A percentile compares a stretch with the other conserved stretches of the same genome.
These are phyloP conservation scores for Cryphonectria carpinicola DNA, from an alignment of 2,329 filamentous ascomycete genomes.

Conservation along the genomic window DNA sequence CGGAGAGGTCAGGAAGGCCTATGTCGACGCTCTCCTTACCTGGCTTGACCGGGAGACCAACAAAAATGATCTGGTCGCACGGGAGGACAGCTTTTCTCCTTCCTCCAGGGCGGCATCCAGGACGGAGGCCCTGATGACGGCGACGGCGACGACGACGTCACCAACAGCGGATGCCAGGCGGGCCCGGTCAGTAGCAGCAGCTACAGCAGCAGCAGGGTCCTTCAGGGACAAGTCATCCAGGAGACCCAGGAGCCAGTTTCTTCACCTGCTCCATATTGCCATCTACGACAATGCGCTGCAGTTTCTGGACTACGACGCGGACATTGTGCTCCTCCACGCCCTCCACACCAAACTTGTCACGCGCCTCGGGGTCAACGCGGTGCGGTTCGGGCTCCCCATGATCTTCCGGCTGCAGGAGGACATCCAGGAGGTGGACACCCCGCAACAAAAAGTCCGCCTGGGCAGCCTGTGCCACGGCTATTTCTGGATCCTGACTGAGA, in stretches of 20 bases:
- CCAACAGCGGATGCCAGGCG: slow-evolving; percentile 56
- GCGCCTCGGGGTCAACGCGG: slow-evolving; percentile 81
- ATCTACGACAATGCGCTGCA: slow-evolving; percentile 89
- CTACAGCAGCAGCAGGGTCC: slow-evolving; percentile 50
- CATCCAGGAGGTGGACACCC: slow-evolving; percentile 67
- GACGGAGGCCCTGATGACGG: slow-evolving; percentile 52
- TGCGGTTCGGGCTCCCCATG: slow-evolving; percentile 82
- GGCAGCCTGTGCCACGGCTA: slow-evolving; percentile 89
- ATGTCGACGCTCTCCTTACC: slow-evolving; percentile 78
- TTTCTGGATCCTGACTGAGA: slow-evolving; percentile 77
- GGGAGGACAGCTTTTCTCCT: slow-evolving; percentile 15
- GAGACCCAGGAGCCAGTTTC: slow-evolving; percentile 68
- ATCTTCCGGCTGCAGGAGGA: slow-evolving; percentile 86
- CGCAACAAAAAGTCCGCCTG: slow-evolving; percentile 74
- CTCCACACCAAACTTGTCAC: slow-evolving; percentile 75
- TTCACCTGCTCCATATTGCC: slow-evolving; percentile 81
- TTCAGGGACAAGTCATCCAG: slow-evolving; percentile 60
- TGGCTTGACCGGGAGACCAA: slow-evolving; percentile 86
- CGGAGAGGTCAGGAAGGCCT: slow-evolving; percentile 78
- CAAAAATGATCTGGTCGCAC: slow-evolving; percentile 56
- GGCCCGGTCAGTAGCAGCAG: slow-evolving; percentile 65
- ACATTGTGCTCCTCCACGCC: slow-evolving; percentile 77
- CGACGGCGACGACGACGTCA: background rate
- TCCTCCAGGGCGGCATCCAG: slow-evolving; percentile 46
- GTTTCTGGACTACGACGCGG: slow-evolving; percentile 70